Evolutionary conservation across 2,329 filamentous ascomycete genomes (phyloP).

Genomic region (Epichloe typhina): DNA sequence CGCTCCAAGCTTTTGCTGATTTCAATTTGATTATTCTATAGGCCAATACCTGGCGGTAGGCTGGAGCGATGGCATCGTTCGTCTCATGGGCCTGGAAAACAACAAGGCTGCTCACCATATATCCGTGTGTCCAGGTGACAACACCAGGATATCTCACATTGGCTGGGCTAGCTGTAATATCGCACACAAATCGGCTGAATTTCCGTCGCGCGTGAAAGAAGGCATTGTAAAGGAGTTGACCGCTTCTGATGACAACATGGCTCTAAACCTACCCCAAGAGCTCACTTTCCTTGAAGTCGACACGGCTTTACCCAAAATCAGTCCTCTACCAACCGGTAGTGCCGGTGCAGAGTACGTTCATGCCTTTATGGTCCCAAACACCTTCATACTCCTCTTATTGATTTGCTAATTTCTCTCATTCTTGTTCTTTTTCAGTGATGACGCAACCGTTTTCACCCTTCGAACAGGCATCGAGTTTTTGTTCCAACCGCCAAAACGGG

Average conservation of each 20-base stretch:
- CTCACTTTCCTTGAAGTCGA: constrained; percentile 66
- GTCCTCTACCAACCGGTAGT: constrained; percentile 47
- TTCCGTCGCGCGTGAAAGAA: constrained; percentile 7
- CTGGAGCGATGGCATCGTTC: constrained; percentile 69
- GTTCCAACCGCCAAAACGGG: constrained; percentile 48
- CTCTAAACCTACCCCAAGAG: constrained; percentile 53
- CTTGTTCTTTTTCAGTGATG: constrained; percentile 22
- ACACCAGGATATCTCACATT: constrained; percentile 35
- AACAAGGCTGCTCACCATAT: constrained; percentile 71
- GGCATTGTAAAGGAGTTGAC: constrained; percentile 6
- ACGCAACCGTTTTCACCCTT: constrained; percentile 54
- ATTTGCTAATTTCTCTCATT: constrained; percentile 5
- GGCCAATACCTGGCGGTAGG: constrained; percentile 69
- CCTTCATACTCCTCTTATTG: not conserved
- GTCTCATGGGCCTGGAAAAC: constrained; percentile 66
- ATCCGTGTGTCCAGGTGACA: constrained; percentile 31
- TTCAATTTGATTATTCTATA: constrained; percentile 14
- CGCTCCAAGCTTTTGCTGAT: not conserved
- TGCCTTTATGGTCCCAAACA: not conserved
- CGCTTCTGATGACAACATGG: constrained; percentile 7
- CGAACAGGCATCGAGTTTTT: constrained; percentile 56
- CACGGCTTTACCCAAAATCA: constrained; percentile 62
- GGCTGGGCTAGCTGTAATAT: constrained; percentile 37
- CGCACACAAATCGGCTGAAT: constrained; percentile 15
- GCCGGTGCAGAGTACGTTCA: constrained; percentile 47